Evolutionary conservation across 2,329 filamentous ascomycete genomes (phyloP).

Genomic region (Malbranchea zuffiana): DNA sequence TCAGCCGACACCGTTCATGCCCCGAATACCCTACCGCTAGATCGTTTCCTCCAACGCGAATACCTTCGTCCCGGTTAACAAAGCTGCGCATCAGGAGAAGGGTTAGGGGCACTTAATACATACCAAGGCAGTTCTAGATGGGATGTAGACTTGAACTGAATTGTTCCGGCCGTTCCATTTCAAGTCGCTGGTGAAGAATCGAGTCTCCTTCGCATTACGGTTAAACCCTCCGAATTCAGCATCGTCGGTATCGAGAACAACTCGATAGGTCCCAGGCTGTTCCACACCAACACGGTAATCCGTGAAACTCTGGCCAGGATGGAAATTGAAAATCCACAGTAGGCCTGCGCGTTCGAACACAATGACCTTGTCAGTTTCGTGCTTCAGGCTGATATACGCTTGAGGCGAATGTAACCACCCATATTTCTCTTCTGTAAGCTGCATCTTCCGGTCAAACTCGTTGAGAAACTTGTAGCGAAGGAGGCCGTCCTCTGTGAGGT

Average conservation of each 20-base stretch:
- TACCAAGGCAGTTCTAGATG: constrained; percentile 71
- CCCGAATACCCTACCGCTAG: neutral
- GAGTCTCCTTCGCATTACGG: constrained; percentile 64
- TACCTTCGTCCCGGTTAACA: constrained; percentile 32
- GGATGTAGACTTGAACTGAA: constrained; percentile 85
- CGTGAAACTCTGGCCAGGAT: constrained; percentile 69
- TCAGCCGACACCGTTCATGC: no score
- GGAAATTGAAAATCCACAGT: constrained; percentile 94
- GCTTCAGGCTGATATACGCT: constrained; percentile 87
- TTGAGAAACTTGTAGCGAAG: constrained; percentile 87
- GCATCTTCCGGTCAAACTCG: constrained; percentile 88
- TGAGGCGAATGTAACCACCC: constrained; percentile 81
- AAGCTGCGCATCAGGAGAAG: no score
- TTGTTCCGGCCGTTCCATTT: constrained; percentile 84
- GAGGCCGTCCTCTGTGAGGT: constrained; percentile 73
- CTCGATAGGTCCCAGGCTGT: constrained; percentile 68
- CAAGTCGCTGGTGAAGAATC: constrained; percentile 86
- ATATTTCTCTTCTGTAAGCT: constrained; percentile 73
- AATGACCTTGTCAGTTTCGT: constrained; percentile 86
- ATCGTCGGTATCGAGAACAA: constrained; percentile 73
- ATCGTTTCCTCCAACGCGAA: constrained; percentile 40
- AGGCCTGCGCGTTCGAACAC: constrained; percentile 88
- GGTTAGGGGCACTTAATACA: constrained; percentile 27
- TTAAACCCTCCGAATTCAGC: constrained; percentile 68
- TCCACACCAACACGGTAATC: constrained; percentile 92